Evolutionary conservation across 768 basidiomycete genomes (phyloP).

Genomic region (Lentinus brumalis): DNA sequence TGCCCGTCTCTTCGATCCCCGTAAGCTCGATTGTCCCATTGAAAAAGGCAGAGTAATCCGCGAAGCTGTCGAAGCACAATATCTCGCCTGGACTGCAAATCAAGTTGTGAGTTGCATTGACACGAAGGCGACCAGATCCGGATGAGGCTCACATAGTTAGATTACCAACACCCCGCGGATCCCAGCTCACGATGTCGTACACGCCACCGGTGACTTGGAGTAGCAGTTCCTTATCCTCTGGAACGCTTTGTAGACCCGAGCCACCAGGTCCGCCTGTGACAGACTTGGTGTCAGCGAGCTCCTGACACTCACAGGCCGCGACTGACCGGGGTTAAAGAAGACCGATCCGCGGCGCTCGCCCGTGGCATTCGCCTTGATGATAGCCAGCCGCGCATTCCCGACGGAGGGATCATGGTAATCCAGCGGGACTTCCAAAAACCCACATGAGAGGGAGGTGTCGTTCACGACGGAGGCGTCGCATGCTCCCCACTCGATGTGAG

Average conservation of each 20-base stretch:
- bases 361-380: neutral
- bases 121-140: neutral
- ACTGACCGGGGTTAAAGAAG: constrained; percentile 6
- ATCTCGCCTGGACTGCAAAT: constrained; percentile 3
- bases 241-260: neutral
- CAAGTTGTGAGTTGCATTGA: neutral
- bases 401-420: neutral
- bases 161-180: constrained; percentile 1
- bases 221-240: neutral
- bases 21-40: neutral
- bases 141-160: constrained; percentile 1
- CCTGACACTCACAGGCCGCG: neutral
- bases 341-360: constrained; percentile 1
- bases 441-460: neutral
- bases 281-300: neutral
- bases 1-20: neutral
- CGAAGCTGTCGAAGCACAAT: constrained; percentile 3
- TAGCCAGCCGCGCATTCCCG: neutral
- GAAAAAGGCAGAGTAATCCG: neutral
- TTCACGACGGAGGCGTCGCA: neutral
- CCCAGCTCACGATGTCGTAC: constrained; percentile 9
- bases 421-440: constrained; percentile 2
- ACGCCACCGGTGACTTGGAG: neutral
- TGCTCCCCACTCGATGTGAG: neutral
- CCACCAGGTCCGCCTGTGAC: neutral